Percentiles rank a stretch among this genome's conserved stretches.
These are phyloP conservation scores for Rhizoclosmatium sp. DNA, from an alignment of 192 early-diverging fungal genomes.

Conservation along the genomic window DNA sequence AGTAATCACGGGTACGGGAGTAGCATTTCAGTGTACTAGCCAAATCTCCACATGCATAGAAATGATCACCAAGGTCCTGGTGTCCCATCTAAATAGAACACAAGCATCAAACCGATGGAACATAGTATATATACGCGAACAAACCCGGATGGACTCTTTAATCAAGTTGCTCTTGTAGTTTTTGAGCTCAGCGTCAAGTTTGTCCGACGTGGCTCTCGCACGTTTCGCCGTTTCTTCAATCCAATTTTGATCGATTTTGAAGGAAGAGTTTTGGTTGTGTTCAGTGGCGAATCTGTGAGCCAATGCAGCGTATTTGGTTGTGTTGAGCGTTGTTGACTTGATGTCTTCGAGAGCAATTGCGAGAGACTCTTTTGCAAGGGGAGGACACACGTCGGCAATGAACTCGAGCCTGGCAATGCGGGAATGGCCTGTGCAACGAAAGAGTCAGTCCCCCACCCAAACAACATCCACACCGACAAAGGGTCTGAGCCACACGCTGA, in stretches of 20 bases:
- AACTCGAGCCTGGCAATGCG: conserved; percentile 75
- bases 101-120: neutral
- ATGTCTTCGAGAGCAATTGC: conserved; percentile 69
- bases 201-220: conserved; percentile 61
- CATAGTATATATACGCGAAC: conserved; percentile 6
- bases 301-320: conserved; percentile 57
- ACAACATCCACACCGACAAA: neutral
- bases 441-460: neutral
- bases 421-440: conserved; percentile 61
- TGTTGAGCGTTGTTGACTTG: conserved; percentile 52
- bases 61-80: conserved; percentile 82
- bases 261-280: conserved; percentile 48
- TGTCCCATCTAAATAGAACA: conserved; percentile 71
- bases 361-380: conserved; percentile 72
- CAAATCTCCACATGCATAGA: conserved; percentile 75
- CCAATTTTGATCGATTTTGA: conserved; percentile 58
- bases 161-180: conserved; percentile 78
- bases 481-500: neutral
- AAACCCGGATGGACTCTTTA: conserved; percentile 87
- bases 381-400: conserved; percentile 75
- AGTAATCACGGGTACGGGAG: conserved; percentile 77
- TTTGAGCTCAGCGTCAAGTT: conserved; percentile 80
- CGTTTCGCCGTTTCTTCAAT: conserved; percentile 52
- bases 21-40: conserved; percentile 72
- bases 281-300: conserved; percentile 65